These are phyloP conservation scores for Themeda triandra DNA, from an alignment of 176 grass and related monocot species.

Conservation along the genomic window DNA sequence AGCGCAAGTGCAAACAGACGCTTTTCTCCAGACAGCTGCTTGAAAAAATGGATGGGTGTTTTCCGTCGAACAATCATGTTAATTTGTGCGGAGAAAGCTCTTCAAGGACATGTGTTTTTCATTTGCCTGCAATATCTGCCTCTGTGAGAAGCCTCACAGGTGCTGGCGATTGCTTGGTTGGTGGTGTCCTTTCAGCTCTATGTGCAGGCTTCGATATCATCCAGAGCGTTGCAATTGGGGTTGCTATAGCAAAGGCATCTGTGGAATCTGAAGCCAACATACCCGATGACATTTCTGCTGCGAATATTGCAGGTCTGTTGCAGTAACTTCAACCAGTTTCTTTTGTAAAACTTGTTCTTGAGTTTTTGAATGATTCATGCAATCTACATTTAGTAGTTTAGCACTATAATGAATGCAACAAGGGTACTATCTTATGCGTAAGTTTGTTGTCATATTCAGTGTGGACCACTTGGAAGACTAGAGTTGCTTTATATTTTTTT, in stretches of 20 bases:
- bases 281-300: constrained; percentile 48
- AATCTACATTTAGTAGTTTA: not conserved
- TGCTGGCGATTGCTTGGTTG: constrained; percentile 90
- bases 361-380: not conserved
- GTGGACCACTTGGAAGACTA: not conserved
- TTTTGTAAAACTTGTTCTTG: not conserved
- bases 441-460: not conserved
- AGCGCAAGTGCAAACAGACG: constrained; percentile 26
- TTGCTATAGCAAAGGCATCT: constrained; percentile 73
- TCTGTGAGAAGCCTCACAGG: constrained; percentile 74
- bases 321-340: not conserved
- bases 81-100: constrained; percentile 32
- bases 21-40: constrained; percentile 34
- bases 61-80: constrained; percentile 18
- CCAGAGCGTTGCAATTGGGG: constrained; percentile 66
- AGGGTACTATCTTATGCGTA: not conserved
- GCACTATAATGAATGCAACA: constrained; percentile 2
- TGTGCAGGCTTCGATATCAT: constrained; percentile 72
- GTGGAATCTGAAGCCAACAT: constrained; percentile 82
- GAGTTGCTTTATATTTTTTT: not conserved
- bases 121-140: constrained; percentile 73
- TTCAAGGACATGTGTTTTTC: constrained; percentile 57
- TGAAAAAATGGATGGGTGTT: constrained; percentile 40
- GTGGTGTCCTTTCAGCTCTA: constrained; percentile 65
- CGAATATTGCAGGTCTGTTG: constrained; percentile 55